Evolutionary conservation across 768 basidiomycete species (phyloP).

Genomic region (Tulasnella sp.): DNA sequence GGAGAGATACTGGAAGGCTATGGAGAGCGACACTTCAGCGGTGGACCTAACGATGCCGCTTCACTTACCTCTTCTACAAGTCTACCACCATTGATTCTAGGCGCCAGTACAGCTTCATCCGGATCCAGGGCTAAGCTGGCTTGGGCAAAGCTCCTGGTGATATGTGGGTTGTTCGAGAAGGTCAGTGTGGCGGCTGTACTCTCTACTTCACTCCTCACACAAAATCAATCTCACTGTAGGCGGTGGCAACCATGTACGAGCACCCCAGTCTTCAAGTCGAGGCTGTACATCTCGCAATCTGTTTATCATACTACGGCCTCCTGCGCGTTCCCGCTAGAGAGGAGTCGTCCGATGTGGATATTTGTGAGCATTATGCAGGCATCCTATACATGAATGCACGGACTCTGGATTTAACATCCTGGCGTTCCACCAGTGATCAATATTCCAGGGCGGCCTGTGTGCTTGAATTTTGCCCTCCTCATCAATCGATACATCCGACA

Average conservation of each 20-base stretch:
- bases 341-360: conserved; percentile 72
- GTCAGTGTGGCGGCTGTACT: conserved; percentile 34
- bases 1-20: conserved; percentile 68
- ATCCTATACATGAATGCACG: too few relatives aligned
- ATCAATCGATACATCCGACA: conserved; percentile 89
- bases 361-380: conserved; percentile 58
- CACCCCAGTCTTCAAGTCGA: conserved; percentile 81
- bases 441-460: conserved; percentile 55
- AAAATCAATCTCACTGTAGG: conserved; percentile 37
- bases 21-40: conserved; percentile 74
- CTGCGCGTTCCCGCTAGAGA: conserved; percentile 71
- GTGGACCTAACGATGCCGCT: conserved; percentile 32
- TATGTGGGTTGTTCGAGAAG: conserved; percentile 91
- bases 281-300: conserved; percentile 88
- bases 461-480: conserved; percentile 70
- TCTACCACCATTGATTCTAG: conserved; percentile 23
- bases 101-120: conserved; percentile 29
- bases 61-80: conserved; percentile 29
- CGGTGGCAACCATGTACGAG: conserved; percentile 83
- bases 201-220: not conserved
- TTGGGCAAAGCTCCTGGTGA: conserved; percentile 76
- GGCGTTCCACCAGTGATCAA: conserved; percentile 48
- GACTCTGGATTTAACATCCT: not conserved
- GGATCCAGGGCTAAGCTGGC: conserved; percentile 52
- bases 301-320: conserved; percentile 85